These are phyloP conservation scores for Eutrema salsugineum DNA, from an alignment of 441 rosid species.

Conservation along the genomic window DNA sequence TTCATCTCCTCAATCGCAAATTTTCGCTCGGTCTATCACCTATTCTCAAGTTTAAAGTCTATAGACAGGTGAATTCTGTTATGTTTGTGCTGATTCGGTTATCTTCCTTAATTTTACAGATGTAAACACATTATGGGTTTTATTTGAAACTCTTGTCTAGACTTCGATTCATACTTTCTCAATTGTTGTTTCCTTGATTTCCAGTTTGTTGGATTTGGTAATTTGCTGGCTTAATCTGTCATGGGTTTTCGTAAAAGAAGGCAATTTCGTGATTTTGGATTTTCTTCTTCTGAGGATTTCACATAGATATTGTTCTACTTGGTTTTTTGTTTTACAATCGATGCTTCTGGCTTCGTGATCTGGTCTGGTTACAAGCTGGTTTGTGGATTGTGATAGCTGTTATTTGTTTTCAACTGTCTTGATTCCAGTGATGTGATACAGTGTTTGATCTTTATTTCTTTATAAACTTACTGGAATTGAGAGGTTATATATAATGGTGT, in stretches of 20 bases:
- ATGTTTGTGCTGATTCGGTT: background rate
- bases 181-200: background rate
- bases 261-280: background rate
- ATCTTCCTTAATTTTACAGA: background rate
- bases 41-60: constrained; percentile 4
- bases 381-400: background rate
- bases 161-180: background rate
- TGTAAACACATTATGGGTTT: background rate
- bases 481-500: background rate
- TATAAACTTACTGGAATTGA: background rate
- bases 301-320: background rate
- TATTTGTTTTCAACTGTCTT: background rate
- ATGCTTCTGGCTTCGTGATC: constrained; percentile 10
- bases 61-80: constrained; percentile 11
- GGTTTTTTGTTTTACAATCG: background rate
- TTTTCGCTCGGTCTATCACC: background rate
- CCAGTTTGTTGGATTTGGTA: background rate
- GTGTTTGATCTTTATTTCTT: background rate
- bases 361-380: constrained; percentile 9
- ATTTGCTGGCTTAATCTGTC: background rate
- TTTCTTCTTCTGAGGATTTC: background rate
- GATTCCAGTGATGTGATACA: constrained; percentile 3
- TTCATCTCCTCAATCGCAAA: constrained; percentile 1
- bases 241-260: background rate
- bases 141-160: background rate